Percentiles rank a stretch among this genome's conserved stretches.
Evolutionary conservation across 2,329 filamentous ascomycete species (phyloP).

Genomic region (Pezicula carpinea): DNA sequence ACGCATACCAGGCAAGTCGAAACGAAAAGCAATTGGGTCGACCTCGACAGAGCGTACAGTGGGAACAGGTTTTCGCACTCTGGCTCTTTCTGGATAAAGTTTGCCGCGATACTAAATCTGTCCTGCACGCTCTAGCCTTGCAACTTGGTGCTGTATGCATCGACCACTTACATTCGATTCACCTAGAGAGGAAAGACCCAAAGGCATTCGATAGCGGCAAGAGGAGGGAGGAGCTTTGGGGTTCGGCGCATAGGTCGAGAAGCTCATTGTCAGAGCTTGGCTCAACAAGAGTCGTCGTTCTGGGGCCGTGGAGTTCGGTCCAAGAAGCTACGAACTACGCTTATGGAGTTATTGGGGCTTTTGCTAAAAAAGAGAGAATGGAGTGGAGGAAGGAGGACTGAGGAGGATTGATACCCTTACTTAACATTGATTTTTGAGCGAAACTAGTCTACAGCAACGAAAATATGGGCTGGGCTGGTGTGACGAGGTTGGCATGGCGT

Average conservation of each 20-base stretch:
- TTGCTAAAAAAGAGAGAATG: conserved; percentile 38
- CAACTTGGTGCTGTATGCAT: neutral
- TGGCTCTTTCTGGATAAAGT: conserved; percentile 1
- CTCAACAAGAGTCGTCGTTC: conserved; percentile 31
- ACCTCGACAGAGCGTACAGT: conserved; percentile 1
- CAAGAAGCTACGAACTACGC: conserved; percentile 41
- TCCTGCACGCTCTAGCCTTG: neutral
- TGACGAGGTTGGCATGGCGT: too few species aligned
- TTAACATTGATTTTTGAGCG: too few species aligned
- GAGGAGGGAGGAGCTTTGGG: conserved; percentile 25
- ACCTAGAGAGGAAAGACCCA: conserved; percentile 1
- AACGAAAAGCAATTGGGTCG: neutral
- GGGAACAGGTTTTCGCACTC: conserved; percentile 5
- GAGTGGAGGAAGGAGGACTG: conserved; percentile 14
- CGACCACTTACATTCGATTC: neutral
- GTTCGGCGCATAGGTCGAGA: conserved; percentile 12
- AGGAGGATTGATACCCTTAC: neutral
- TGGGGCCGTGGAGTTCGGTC: conserved; percentile 34
- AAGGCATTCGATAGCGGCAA: conserved; percentile 29
- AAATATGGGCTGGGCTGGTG: too few species aligned
- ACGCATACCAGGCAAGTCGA: neutral
- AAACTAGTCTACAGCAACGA: too few species aligned
- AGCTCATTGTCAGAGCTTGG: conserved; percentile 9
- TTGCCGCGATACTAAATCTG: neutral
- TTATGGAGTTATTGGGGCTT: conserved; percentile 37